A percentile compares a stretch with the other conserved stretches of the same genome.
Evolutionary conservation across 257 asterid species (phyloP).

Genomic region (Eucommia ulmoides): DNA sequence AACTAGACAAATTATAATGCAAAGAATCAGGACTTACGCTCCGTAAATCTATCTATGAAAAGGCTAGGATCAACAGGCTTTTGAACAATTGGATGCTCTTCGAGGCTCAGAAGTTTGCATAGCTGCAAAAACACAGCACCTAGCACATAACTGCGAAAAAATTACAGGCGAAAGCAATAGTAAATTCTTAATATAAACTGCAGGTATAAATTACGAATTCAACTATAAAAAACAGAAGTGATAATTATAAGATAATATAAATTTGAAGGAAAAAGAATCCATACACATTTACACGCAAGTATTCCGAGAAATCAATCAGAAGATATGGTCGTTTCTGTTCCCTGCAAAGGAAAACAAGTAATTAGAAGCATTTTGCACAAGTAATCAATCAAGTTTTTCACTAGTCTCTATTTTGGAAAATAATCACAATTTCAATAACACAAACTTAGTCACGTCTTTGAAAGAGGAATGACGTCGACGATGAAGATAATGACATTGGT

Average conservation of each 20-base stretch:
- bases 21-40: neutral
- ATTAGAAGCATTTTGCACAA: too few species aligned
- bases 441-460: too few species aligned
- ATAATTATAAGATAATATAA: too few species aligned
- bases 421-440: too few species aligned
- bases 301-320: neutral
- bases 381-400: too few species aligned
- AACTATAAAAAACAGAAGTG: neutral
- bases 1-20: too few species aligned
- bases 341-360: neutral
- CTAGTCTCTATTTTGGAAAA: too few species aligned
- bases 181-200: neutral
- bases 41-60: neutral
- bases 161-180: neutral
- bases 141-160: neutral
- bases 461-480: too few species aligned
- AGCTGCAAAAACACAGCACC: neutral
- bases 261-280: neutral
- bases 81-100: neutral
- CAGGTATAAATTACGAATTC: neutral
- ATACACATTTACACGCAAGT: neutral
- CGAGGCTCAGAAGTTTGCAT: neutral
- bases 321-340: neutral
- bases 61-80: neutral
- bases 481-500: too few species aligned